Evolutionary conservation across 345 rosid genomes (phyloP).

Genomic region (Heritiera fomes): DNA sequence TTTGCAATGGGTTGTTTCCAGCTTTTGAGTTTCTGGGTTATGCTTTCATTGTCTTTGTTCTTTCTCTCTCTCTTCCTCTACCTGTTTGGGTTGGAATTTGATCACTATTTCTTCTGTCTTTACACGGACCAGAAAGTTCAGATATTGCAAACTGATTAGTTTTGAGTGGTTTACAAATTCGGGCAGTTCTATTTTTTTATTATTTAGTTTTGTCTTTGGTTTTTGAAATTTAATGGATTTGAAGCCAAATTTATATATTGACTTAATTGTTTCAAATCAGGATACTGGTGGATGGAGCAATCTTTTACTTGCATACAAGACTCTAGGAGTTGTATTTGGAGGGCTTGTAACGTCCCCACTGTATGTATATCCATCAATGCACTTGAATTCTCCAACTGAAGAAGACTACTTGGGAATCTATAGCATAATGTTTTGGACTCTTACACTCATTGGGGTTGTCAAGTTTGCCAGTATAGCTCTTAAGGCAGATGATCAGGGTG

Average conservation of each 20-base stretch:
- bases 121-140: too few species aligned
- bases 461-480: slow-evolving; percentile 55
- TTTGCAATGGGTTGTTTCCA: not conserved
- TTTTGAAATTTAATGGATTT: not conserved
- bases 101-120: too few species aligned
- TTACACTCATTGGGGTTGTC: slow-evolving; percentile 58
- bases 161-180: too few species aligned
- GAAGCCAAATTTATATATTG: not conserved
- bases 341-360: slow-evolving; percentile 74
- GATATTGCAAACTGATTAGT: too few species aligned
- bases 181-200: too few species aligned
- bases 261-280: slow-evolving; percentile 21
- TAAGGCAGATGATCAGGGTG: slow-evolving; percentile 71
- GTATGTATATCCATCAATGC: slow-evolving; percentile 69
- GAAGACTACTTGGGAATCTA: slow-evolving; percentile 64
- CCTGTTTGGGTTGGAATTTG: too few species aligned
- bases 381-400: slow-evolving; percentile 54
- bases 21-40: not conserved
- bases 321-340: slow-evolving; percentile 71
- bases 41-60: not conserved
- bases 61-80: not conserved
- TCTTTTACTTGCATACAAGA: slow-evolving; percentile 50
- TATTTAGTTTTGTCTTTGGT: not conserved
- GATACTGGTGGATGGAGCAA: slow-evolving; percentile 36
- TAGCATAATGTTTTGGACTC: slow-evolving; percentile 73